These are phyloP conservation scores for Yamadazyma diddensiae DNA, from an alignment of 1,139 yeast genomes.

Conservation along the genomic window DNA sequence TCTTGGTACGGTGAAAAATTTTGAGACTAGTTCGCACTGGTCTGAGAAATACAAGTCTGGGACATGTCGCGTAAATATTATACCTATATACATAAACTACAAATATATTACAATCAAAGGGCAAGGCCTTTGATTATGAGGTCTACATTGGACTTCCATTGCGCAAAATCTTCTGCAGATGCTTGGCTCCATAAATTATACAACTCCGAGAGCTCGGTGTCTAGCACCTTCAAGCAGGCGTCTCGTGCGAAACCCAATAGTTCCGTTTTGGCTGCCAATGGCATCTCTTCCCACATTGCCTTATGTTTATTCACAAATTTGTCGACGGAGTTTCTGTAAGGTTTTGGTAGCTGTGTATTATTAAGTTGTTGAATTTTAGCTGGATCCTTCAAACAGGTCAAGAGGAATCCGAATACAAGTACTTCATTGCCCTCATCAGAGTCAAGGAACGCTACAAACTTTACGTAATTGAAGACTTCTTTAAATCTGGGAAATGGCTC, in stretches of 20 bases:
- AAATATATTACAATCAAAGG: slow-evolving; percentile 1
- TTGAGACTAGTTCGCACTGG: slow-evolving; percentile 3
- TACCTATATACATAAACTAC: no score
- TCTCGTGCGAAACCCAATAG: background rate
- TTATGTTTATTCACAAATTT: slow-evolving; percentile 3
- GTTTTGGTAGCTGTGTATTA: slow-evolving; percentile 1
- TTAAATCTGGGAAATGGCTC: slow-evolving; percentile 8
- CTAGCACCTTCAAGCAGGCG: slow-evolving; percentile 3
- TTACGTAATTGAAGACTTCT: slow-evolving; percentile 3
- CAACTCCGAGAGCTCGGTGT: slow-evolving; percentile 1
- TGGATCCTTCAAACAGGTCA: slow-evolving; percentile 8
- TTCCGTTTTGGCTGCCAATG: slow-evolving; percentile 2
- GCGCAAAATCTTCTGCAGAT: background rate
- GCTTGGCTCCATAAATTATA: slow-evolving; percentile 2
- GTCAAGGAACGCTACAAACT: slow-evolving; percentile 9
- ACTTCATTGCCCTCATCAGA: slow-evolving; percentile 9
- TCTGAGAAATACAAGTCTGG: background rate
- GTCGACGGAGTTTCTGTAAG: slow-evolving; percentile 5
- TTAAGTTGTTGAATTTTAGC: slow-evolving; percentile 4
- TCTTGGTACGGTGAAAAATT: slow-evolving; percentile 4
- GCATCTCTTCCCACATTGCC: background rate
- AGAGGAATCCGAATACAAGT: slow-evolving; percentile 8
- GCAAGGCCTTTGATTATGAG: slow-evolving; percentile 1
- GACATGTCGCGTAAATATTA: background rate
- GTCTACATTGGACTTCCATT: background rate